Conservation (phyloP, 2,329 filamentous ascomycete genomes). For the Xylaria sp. region DNA sequence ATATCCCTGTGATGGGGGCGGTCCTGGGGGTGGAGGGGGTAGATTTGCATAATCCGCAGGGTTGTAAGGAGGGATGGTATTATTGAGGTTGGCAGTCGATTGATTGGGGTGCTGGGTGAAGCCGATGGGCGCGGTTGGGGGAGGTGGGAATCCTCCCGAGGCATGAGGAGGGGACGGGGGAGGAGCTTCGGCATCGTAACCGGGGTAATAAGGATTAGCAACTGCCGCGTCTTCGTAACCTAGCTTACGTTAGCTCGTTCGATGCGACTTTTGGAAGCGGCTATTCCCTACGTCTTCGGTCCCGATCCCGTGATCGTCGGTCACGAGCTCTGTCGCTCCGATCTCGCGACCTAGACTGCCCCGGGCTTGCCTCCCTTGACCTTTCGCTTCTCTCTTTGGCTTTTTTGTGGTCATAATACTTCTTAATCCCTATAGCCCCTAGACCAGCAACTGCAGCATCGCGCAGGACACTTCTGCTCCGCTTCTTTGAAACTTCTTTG, state of each 20-base stretch:
- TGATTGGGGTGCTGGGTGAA: conserved; percentile 48
- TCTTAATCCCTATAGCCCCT: conserved; percentile 71
- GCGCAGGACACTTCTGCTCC: conserved; percentile 66
- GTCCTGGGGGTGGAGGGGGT: conserved; percentile 46
- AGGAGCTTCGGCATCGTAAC: conserved; percentile 40
- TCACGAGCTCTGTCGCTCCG: conserved; percentile 46
- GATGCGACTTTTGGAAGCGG: not conserved
- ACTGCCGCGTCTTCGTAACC: conserved; percentile 49
- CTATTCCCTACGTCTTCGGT: conserved; percentile 48
- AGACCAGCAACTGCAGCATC: conserved; percentile 66
- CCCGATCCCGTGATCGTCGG: conserved; percentile 53
- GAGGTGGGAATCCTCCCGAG: conserved; percentile 48
- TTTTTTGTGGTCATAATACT: conserved; percentile 64
- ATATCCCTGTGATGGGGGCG: conserved; percentile 40
- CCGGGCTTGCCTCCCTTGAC: conserved; percentile 50
- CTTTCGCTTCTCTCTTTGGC: conserved; percentile 52
- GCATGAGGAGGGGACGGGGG: conserved; percentile 48
- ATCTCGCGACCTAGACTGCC: conserved; percentile 40
- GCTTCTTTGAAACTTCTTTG: conserved; percentile 56
- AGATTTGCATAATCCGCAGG: conserved; percentile 46
- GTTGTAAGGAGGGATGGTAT: conserved; percentile 47
- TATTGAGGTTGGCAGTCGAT: conserved; percentile 48
- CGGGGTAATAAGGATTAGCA: conserved; percentile 43
- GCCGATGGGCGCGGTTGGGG: conserved; percentile 37
- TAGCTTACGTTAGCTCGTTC: conserved; percentile 39